Percentiles rank a stretch among this genome's conserved stretches.
Conservation (phyloP, 169 alveolate genomes). For the Eimeria acervulina region DNA sequence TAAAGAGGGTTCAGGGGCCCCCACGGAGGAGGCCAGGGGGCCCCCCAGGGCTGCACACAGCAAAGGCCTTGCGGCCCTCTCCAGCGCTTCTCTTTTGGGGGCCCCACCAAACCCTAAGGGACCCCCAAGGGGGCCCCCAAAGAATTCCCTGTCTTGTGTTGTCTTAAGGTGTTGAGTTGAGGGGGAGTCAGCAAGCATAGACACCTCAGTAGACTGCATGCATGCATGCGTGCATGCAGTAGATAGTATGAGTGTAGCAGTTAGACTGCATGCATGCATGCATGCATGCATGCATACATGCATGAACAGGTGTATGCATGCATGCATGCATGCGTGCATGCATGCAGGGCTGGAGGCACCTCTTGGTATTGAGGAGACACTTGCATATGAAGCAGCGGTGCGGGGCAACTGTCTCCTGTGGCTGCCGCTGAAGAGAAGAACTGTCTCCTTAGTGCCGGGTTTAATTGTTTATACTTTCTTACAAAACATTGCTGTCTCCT, state of each 20-base stretch:
- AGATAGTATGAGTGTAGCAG: neutral
- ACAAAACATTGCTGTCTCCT: neutral
- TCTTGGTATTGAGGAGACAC: neutral
- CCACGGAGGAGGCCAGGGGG: neutral
- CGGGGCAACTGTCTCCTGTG: slow-evolving; percentile 38
- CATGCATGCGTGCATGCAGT: neutral
- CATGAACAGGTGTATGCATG: too few species aligned
- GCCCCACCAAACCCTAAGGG: too few species aligned
- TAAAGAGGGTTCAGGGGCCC: neutral
- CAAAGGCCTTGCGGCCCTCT: neutral
- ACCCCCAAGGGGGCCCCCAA: too few species aligned
- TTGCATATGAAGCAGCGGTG: slow-evolving; percentile 26
- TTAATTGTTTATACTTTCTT: neutral
- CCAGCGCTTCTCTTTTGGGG: too few species aligned
- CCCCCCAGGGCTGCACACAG: neutral
- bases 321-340: neutral
- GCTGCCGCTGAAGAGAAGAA: slow-evolving; percentile 10
- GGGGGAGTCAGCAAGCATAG: too few species aligned
- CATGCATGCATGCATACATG: too few species aligned
- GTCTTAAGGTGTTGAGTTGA: too few species aligned
- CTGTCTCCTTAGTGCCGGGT: neutral
- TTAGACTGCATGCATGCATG: neutral
- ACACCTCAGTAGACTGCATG: neutral
- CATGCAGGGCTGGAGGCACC: slow-evolving; percentile 28
- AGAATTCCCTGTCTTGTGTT: too few species aligned